A percentile compares a stretch with the other conserved stretches of the same genome.
These are phyloP conservation scores for Lathyrus aphaca DNA, from an alignment of 306 rosid species.

Conservation along the genomic window DNA sequence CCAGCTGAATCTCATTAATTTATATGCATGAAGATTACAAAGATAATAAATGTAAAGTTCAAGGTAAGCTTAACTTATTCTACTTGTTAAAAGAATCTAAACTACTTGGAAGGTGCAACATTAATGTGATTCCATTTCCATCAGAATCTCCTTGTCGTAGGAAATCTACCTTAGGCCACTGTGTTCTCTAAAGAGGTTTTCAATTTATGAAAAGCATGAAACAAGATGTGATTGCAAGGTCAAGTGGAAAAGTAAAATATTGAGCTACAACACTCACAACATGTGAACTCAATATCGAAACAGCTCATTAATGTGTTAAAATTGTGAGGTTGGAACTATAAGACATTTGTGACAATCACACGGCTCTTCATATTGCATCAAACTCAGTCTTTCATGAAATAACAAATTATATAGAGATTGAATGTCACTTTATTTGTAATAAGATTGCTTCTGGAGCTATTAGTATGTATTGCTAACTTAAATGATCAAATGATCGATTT, in stretches of 20 bases:
- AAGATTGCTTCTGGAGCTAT: background rate
- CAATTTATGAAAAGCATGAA: background rate
- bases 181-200: background rate
- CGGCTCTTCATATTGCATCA: background rate
- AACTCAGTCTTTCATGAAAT: background rate
- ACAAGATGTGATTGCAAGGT: background rate
- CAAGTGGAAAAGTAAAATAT: background rate
- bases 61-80: background rate
- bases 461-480: background rate
- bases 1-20: background rate
- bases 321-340: background rate
- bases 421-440: background rate
- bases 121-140: background rate
- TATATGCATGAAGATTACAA: background rate
- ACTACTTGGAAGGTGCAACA: background rate
- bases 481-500: background rate
- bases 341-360: background rate
- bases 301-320: background rate
- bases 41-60: background rate
- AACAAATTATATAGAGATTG: background rate
- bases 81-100: background rate
- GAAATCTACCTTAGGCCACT: background rate
- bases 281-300: too few relatives aligned
- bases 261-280: background rate
- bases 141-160: background rate